phyloP scores from a whole-genome alignment of 2,329 filamentous ascomycete genomes.

The Aspergillus tubingensis region DNA sequence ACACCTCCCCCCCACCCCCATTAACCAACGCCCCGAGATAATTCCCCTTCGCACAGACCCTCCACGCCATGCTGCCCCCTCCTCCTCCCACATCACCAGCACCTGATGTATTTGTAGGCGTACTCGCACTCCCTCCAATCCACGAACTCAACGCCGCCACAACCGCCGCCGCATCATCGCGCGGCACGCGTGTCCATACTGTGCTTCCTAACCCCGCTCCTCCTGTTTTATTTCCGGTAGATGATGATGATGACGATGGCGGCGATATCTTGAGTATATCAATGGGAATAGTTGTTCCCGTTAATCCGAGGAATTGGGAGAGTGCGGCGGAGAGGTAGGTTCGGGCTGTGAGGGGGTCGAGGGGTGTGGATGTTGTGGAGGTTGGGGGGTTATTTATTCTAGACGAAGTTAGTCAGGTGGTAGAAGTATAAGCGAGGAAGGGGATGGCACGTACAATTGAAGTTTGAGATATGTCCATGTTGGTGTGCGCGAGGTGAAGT shows the following conservation, averaged over 20 bases:
- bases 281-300: slow-evolving; percentile 49
- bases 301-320: slow-evolving; percentile 50
- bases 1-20: slow-evolving; percentile 39
- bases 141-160: slow-evolving; percentile 50
- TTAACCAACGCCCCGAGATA: slow-evolving; percentile 37
- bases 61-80: slow-evolving; percentile 37
- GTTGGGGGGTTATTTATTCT: slow-evolving; percentile 3
- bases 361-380: slow-evolving; percentile 13
- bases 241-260: background rate
- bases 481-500: slow-evolving; percentile 46
- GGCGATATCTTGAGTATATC: slow-evolving; percentile 47
- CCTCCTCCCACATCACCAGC: slow-evolving; percentile 11
- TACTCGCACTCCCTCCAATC: slow-evolving; percentile 35
- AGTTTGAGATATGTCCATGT: slow-evolving; percentile 48
- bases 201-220: background rate
- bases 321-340: slow-evolving; percentile 50
- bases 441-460: slow-evolving; percentile 35
- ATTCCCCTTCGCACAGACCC: slow-evolving; percentile 42
- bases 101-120: background rate
- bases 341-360: slow-evolving; percentile 51
- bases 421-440: background rate
- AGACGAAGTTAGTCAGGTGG: background rate
- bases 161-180: slow-evolving; percentile 47
- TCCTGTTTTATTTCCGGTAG: slow-evolving; percentile 5
- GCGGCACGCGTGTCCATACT: slow-evolving; percentile 49